Evolutionary conservation across 306 rosid species (phyloP).

Genomic region (Biancaea sappan): DNA sequence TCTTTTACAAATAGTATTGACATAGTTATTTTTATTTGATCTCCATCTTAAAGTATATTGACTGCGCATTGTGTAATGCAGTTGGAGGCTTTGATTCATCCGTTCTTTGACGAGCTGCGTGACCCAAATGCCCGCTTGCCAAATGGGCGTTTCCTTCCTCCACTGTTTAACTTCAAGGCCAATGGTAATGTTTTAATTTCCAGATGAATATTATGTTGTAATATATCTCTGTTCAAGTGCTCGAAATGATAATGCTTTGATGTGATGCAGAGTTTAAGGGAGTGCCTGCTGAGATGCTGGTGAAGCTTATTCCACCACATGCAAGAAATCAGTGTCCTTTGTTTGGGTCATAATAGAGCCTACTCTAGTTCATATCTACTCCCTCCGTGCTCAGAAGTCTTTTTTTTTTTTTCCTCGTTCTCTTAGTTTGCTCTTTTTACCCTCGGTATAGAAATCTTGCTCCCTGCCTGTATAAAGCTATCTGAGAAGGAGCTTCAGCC

Average conservation of each 20-base stretch:
- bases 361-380: constrained; percentile 36
- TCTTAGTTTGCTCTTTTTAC: constrained; percentile 29
- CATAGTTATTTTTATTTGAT: background rate
- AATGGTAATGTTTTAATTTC: constrained; percentile 54
- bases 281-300: constrained; percentile 73
- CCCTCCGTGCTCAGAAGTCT: constrained; percentile 34
- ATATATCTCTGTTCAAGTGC: background rate
- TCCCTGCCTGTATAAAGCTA: constrained; percentile 41
- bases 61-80: constrained; percentile 35
- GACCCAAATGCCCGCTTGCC: constrained; percentile 80
- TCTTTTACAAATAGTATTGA: background rate
- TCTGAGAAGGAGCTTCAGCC: constrained; percentile 25
- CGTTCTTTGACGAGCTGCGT: constrained; percentile 89
- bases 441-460: background rate
- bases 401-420: constrained; percentile 33
- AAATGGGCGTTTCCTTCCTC: constrained; percentile 85
- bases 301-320: constrained; percentile 82
- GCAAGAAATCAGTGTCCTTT: constrained; percentile 83
- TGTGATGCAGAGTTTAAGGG: constrained; percentile 70
- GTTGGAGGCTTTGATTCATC: constrained; percentile 89
- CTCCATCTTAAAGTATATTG: background rate
- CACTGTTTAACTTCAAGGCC: constrained; percentile 80
- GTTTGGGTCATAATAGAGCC: constrained; percentile 42
- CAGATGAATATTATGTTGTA: background rate
- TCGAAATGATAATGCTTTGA: constrained; percentile 10